Evolutionary conservation across 805 yeast genomes (phyloP).

Genomic region (Millerozyma acaciae): DNA sequence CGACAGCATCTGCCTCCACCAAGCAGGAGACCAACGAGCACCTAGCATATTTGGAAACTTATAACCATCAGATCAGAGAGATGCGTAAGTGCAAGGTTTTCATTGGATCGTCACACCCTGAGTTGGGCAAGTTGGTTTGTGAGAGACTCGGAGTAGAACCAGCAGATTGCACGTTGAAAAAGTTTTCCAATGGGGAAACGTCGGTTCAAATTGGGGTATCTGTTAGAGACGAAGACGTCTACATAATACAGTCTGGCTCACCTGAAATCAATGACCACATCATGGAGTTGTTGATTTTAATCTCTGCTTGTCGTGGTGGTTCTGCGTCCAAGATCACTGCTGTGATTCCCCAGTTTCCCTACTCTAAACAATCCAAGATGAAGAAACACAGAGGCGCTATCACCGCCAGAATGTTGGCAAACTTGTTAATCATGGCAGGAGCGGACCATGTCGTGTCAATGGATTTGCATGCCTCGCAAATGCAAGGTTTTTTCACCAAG

Average conservation of each 20-base stretch:
- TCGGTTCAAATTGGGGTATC: slow-evolving; percentile 93
- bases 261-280: slow-evolving; percentile 88
- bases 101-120: slow-evolving; percentile 96
- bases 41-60: no score
- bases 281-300: slow-evolving; percentile 91
- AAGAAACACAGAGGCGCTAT: slow-evolving; percentile 98
- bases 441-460: slow-evolving; percentile 97
- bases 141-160: slow-evolving; percentile 87
- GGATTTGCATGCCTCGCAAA: slow-evolving; percentile 96
- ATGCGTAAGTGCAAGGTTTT: slow-evolving; percentile 98
- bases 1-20: no score
- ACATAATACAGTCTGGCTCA: slow-evolving; percentile 85
- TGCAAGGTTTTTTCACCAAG: slow-evolving; percentile 97
- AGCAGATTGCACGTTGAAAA: slow-evolving; percentile 86
- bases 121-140: slow-evolving; percentile 86
- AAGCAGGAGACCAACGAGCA: no score
- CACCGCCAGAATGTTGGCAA: slow-evolving; percentile 97
- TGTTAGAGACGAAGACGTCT: slow-evolving; percentile 95
- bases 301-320: slow-evolving; percentile 96
- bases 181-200: slow-evolving; percentile 96
- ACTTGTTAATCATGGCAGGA: slow-evolving; percentile 93
- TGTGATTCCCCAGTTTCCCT: slow-evolving; percentile 96
- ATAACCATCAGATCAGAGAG: slow-evolving; percentile 2
- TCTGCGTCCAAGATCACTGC: slow-evolving; percentile 97
- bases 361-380: slow-evolving; percentile 96